Evolutionary conservation across 2,329 filamentous ascomycete genomes (phyloP).

Genomic region (Sporothrix mexicana): DNA sequence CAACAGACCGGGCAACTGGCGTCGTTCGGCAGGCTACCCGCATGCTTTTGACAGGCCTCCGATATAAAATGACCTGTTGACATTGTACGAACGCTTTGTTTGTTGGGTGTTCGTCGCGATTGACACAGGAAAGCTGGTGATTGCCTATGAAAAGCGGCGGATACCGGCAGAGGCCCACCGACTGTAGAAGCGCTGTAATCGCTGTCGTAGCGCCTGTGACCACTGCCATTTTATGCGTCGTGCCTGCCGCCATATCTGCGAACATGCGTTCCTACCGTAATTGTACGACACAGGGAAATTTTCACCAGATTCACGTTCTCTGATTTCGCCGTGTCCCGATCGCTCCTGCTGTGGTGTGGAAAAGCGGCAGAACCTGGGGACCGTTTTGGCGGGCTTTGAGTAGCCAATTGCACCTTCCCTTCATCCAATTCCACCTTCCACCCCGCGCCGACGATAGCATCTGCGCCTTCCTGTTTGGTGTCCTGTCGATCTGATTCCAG

Average conservation of each 20-base stretch:
- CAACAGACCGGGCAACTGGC: not conserved
- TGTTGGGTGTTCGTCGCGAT: not conserved
- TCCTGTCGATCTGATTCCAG: not conserved
- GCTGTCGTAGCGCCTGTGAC: not conserved
- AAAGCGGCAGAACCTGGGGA: not conserved
- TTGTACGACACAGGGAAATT: not conserved
- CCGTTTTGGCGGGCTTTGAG: not conserved
- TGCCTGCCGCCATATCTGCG: not conserved
- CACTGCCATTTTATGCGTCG: too few relatives aligned
- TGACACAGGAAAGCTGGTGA: not conserved
- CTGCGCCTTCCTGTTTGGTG: constrained; percentile 10
- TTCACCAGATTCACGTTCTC: too few relatives aligned
- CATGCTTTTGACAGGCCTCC: not conserved
- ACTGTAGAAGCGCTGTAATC: constrained; percentile 2
- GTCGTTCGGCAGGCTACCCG: not conserved
- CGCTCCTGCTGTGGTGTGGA: not conserved
- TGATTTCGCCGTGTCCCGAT: not conserved
- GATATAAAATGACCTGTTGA: not conserved
- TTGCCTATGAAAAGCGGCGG: not conserved
- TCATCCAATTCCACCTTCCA: not conserved
- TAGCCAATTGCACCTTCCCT: not conserved
- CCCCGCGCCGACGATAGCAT: not conserved
- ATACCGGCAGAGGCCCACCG: not conserved
- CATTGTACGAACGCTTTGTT: not conserved
- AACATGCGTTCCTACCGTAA: constrained; percentile 9